A percentile compares a stretch with the other conserved stretches of the same genome.
phyloP scores from a whole-genome alignment of 2,329 filamentous ascomycete genomes.

The Pseudogymnoascus sp. region DNA sequence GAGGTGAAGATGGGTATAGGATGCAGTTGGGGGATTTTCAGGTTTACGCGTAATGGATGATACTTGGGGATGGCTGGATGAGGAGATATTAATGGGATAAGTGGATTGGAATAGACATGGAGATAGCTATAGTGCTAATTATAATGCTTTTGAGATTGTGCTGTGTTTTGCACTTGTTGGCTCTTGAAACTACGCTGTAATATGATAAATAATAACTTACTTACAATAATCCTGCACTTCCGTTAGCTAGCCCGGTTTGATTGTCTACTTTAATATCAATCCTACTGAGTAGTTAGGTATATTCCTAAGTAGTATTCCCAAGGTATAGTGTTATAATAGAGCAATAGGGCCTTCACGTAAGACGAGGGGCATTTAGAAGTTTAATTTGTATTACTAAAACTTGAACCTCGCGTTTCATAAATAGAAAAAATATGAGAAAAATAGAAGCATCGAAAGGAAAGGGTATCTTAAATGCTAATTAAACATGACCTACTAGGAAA shows the following conservation, averaged over 20 bases:
- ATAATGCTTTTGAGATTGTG: background rate
- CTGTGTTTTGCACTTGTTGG: background rate
- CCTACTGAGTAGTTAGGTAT: too few relatives aligned
- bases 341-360: too few relatives aligned
- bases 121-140: background rate
- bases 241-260: too few relatives aligned
- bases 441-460: background rate
- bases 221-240: too few relatives aligned
- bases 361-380: too few relatives aligned
- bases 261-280: too few relatives aligned
- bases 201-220: background rate
- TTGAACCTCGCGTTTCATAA: too few relatives aligned
- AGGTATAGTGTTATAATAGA: too few relatives aligned
- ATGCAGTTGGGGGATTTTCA: slow-evolving; percentile 15
- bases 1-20: slow-evolving; percentile 10
- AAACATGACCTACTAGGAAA: background rate
- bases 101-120: background rate
- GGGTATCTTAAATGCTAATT: background rate
- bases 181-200: background rate
- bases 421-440: background rate
- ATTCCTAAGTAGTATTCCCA: too few relatives aligned
- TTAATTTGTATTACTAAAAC: background rate
- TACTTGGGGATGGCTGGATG: too few relatives aligned
- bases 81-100: background rate
- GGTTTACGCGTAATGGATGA: slow-evolving; percentile 9